Conservation (phyloP, 768 basidiomycete genomes). For the Suillus luteus region DNA sequence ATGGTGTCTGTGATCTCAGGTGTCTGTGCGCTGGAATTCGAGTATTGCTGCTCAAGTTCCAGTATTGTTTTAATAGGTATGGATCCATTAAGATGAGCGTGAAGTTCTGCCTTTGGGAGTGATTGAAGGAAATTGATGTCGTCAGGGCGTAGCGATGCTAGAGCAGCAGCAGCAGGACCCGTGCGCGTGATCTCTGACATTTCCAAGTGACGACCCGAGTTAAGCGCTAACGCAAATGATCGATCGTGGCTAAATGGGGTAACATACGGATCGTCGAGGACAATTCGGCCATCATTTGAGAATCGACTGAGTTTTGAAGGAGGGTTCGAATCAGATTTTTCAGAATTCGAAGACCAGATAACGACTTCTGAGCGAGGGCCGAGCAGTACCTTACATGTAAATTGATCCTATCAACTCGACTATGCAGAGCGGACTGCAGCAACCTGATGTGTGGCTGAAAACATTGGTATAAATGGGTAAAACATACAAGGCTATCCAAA, state of each 20-base stretch:
- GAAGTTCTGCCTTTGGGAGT: conserved; percentile 82
- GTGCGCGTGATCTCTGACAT: conserved; percentile 17
- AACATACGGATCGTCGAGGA: too few species aligned
- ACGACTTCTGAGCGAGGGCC: background rate
- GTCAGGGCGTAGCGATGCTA: conserved; percentile 49
- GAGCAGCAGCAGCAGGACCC: conserved; percentile 48
- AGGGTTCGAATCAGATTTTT: background rate
- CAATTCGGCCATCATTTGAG: background rate
- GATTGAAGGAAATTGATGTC: conserved; percentile 61
- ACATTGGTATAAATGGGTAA: too few species aligned
- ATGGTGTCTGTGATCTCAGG: conserved; percentile 40
- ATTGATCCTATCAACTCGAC: too few species aligned
- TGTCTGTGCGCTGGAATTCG: conserved; percentile 3
- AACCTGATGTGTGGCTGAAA: too few species aligned
- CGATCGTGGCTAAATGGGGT: too few species aligned
- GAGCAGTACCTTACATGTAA: too few species aligned
- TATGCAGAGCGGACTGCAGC: too few species aligned
- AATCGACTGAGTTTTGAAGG: background rate
- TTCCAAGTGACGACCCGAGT: background rate
- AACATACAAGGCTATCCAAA: too few species aligned
- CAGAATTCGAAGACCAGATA: background rate
- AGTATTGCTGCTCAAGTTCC: conserved; percentile 40
- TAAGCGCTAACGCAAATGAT: too few species aligned
- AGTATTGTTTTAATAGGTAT: conserved; percentile 69
- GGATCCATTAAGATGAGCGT: conserved; percentile 84